Conservation (phyloP, 108 stramenopile species). For the Pseudonitzschia multistriata region DNA sequence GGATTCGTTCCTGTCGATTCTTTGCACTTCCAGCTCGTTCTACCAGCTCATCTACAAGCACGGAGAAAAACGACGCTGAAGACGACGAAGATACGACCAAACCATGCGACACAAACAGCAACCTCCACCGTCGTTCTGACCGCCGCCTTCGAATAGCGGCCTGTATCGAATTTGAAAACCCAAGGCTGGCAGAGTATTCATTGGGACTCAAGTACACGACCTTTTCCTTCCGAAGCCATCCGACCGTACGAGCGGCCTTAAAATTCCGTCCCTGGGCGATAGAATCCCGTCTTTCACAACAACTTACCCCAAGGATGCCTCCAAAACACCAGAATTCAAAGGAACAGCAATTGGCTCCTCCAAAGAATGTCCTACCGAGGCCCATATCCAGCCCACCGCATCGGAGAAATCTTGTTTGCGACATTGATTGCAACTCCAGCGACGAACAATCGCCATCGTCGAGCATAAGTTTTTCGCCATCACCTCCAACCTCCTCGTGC, state of each 20-base stretch:
- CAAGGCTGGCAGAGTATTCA: neutral
- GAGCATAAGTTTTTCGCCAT: neutral
- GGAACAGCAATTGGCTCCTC: too few species aligned
- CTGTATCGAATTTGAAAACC: constrained; percentile 11
- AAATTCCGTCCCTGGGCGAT: neutral
- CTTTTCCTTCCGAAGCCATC: neutral
- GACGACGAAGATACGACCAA: neutral
- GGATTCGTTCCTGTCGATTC: constrained; percentile 2
- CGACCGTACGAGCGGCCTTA: neutral
- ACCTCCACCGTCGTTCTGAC: neutral
- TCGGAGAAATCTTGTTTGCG: neutral
- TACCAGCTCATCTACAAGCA: neutral
- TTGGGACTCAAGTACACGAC: neutral
- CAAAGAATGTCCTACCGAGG: neutral
- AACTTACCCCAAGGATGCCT: too few species aligned
- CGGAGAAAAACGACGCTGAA: neutral
- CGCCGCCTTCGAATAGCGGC: neutral
- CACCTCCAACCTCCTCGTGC: neutral
- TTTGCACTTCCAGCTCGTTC: neutral
- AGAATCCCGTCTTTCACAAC: neutral
- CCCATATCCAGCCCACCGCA: neutral
- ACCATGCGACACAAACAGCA: neutral
- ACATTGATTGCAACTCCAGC: neutral
- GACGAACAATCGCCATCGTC: neutral
- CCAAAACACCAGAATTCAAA: neutral